Evolutionary conservation across 768 basidiomycete genomes (phyloP), one percentile per base, ranked within the genome.

Genomic region (Tephrocybe sp.): DNA sequence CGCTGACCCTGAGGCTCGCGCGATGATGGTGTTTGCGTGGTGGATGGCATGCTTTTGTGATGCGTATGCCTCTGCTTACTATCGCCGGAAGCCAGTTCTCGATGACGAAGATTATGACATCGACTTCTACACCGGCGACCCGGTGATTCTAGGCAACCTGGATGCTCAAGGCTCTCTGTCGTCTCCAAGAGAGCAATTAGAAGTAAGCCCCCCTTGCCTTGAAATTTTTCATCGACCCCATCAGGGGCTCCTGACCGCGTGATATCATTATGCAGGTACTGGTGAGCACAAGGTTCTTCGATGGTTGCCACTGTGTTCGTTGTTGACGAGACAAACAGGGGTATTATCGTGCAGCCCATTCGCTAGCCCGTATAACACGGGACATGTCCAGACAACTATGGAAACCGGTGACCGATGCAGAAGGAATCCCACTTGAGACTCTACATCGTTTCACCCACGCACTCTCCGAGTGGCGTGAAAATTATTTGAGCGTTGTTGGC

Each of bases 101-200:
- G 89, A 91, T 64, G 91, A 92, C 58, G 85, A 89, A 54, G 90
- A 93, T 69, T 92, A 92, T 63, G 88, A 93, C 63, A 87, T 93
- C 56, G 89, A 91, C 66, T 91, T 92, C 60, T 91, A 90, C 65
- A 88, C 84, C 4, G 84, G 77, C 32, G 88, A 87, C 56, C 84
- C 84, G 52, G 71, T 78, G 23, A 64, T 64, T 23, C 63, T 74
- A 43, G 83, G 83, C 39, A 68, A 72, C 32, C 53, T 68, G n/a
- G 80, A 80, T 41, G 61, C 68, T 17, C 69, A 69, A 51, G 60
- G 69, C 35, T 69, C 72, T 40, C 72, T 75, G 45, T 80, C 85
- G 39, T 85, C 85, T 16, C 84, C 86, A 26, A 76, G 89, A 60
- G 87, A 89, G 66, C 89, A 91, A 64, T 72, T 89, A 36, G 89